phyloP scores from a whole-genome alignment of 192 early-diverging fungal genomes.

The Anaeromyces robustus region DNA sequence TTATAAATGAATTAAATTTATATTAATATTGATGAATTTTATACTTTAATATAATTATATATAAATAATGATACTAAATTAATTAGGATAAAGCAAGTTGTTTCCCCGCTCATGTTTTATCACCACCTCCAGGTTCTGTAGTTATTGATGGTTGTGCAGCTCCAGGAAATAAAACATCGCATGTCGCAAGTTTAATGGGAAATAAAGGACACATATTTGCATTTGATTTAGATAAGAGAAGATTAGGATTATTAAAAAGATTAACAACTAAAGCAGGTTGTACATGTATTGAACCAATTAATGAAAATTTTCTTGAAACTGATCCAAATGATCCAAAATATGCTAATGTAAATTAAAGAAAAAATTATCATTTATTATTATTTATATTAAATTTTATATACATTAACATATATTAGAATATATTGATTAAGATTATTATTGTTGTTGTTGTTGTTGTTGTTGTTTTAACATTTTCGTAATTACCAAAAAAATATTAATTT shows the following conservation, averaged over 20 bases:
- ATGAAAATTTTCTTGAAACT: constrained; percentile 63
- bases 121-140: constrained; percentile 29
- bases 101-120: constrained; percentile 75
- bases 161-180: constrained; percentile 95
- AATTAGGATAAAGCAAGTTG: constrained; percentile 79
- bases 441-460: too few species aligned
- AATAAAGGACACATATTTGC: constrained; percentile 79
- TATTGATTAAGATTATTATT: too few species aligned
- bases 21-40: too few species aligned
- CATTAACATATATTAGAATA: too few species aligned
- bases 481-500: too few species aligned
- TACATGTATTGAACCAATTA: constrained; percentile 49
- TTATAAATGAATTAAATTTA: too few species aligned
- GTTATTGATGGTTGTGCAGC: constrained; percentile 93
- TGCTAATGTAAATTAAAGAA: constrained; percentile 5
- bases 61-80: too few species aligned
- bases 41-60: too few species aligned
- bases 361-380: too few species aligned
- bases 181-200: constrained; percentile 73
- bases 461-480: too few species aligned
- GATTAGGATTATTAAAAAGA: constrained; percentile 55
- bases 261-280: constrained; percentile 68
- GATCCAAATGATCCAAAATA: constrained; percentile 49
- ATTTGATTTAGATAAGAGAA: constrained; percentile 66
- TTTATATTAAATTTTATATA: too few species aligned